phyloP scores from a whole-genome alignment of 2,329 filamentous ascomycete genomes.

The Phaeosphaeriaceae sp. region DNA sequence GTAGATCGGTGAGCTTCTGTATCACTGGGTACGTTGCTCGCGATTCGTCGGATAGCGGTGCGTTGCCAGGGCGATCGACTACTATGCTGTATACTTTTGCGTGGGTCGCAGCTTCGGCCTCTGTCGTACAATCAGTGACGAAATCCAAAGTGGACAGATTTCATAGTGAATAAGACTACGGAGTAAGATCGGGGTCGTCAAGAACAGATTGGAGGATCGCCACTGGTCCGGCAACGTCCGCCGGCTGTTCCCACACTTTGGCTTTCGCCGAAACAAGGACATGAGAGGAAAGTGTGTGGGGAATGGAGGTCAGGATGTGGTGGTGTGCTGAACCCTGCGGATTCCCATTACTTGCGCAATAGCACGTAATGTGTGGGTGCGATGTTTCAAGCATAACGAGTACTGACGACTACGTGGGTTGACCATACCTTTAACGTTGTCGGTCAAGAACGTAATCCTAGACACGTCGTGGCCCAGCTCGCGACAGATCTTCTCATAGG shows the following conservation, averaged over 20 bases:
- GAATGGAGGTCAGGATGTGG: conserved; percentile 1
- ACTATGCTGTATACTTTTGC: conserved; percentile 54
- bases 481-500: conserved; percentile 71
- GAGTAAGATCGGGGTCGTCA: conserved; percentile 16
- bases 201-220: conserved; percentile 14
- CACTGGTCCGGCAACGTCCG: conserved; percentile 12
- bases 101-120: conserved; percentile 54
- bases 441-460: conserved; percentile 79
- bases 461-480: conserved; percentile 53
- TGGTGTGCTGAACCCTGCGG: background rate
- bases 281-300: conserved; percentile 5
- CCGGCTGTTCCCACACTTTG: background rate
- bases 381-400: background rate
- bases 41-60: conserved; percentile 55
- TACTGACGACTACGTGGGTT: background rate
- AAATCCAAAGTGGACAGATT: conserved; percentile 9
- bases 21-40: conserved; percentile 33
- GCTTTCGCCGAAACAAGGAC: background rate
- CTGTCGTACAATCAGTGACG: conserved; percentile 33
- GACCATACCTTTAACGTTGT: conserved; percentile 68
- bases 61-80: conserved; percentile 72
- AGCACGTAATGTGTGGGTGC: conserved; percentile 12
- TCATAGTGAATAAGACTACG: conserved; percentile 5
- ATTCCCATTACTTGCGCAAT: conserved; percentile 9
- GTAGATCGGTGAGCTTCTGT: conserved; percentile 48